Conservation (phyloP, 768 basidiomycete genomes). For the Tricholoma saponaceum region DNA sequence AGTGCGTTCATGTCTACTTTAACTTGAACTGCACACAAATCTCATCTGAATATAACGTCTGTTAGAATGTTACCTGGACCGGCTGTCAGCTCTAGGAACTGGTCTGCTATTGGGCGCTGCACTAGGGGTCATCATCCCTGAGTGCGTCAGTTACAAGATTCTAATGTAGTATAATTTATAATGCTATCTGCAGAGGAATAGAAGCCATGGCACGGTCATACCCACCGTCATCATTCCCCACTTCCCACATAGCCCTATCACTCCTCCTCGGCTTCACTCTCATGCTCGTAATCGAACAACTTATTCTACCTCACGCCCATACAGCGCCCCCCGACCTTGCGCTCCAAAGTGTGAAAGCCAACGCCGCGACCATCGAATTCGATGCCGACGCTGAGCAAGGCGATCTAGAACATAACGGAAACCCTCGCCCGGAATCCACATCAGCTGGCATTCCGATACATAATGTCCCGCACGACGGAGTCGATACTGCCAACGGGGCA, state of each 20-base stretch:
- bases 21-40: constrained; percentile 8
- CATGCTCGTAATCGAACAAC: constrained; percentile 69
- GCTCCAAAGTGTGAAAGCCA: constrained; percentile 20
- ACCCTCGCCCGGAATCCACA: constrained; percentile 16
- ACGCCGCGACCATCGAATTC: constrained; percentile 39
- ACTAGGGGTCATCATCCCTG: constrained; percentile 88
- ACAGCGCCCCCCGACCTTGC: constrained; percentile 27
- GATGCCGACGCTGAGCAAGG: constrained; percentile 65
- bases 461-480: constrained; percentile 9
- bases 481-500: constrained; percentile 33
- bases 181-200: constrained; percentile 52
- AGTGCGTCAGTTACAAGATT: constrained; percentile 57
- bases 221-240: constrained; percentile 36
- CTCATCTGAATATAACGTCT: neutral
- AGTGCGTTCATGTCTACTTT: constrained; percentile 38
- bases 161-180: neutral
- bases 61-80: constrained; percentile 35
- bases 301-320: constrained; percentile 50
- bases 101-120: constrained; percentile 89
- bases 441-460: constrained; percentile 9
- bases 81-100: constrained; percentile 59
- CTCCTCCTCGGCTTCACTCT: constrained; percentile 58
- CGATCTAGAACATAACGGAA: constrained; percentile 45
- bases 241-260: constrained; percentile 55
- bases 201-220: constrained; percentile 47